Evolutionary conservation across 306 rosid species (phyloP).

Genomic region (Vicia sativa): DNA sequence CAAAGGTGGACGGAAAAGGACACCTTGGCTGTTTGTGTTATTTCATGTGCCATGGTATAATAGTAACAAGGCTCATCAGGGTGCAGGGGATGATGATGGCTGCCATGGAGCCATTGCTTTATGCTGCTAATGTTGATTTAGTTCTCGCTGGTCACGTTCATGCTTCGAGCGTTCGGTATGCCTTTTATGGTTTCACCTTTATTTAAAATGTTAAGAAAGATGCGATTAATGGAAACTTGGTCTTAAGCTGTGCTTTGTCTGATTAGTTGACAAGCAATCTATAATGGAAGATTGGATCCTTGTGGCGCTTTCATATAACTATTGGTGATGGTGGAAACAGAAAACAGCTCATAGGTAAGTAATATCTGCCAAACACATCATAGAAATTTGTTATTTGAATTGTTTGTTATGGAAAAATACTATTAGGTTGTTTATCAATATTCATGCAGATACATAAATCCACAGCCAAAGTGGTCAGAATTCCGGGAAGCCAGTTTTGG

Average conservation of each 20-base stretch:
- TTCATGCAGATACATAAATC: conserved; percentile 68
- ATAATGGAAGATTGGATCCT: conserved; percentile 64
- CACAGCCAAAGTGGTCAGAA: conserved; percentile 85
- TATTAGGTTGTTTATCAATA: too few species aligned
- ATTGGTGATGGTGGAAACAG: conserved; percentile 97
- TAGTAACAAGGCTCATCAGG: conserved; percentile 90
- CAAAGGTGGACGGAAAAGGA: conserved; percentile 76
- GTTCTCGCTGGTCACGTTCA: conserved; percentile 91
- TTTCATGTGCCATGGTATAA: conserved; percentile 98
- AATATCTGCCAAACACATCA: conserved; percentile 23
- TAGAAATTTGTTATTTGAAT: conserved; percentile 21
- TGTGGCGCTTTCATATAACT: conserved; percentile 93
- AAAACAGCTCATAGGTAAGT: conserved; percentile 82
- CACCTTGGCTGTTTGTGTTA: conserved; percentile 85
- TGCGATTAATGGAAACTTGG: not conserved
- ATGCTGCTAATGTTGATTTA: conserved; percentile 78
- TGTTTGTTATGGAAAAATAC: not conserved
- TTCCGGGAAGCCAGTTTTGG: conserved; percentile 97
- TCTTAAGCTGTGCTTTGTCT: conserved; percentile 13
- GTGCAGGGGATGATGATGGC: conserved; percentile 83
- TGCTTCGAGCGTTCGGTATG: conserved; percentile 93
- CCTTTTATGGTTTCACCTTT: not conserved
- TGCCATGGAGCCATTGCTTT: conserved; percentile 78
- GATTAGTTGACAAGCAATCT: conserved; percentile 60
- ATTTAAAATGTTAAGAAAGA: not conserved